Conservation (phyloP, 2,329 filamentous ascomycete genomes). For the Exophiala phaeomuriformis region DNA sequence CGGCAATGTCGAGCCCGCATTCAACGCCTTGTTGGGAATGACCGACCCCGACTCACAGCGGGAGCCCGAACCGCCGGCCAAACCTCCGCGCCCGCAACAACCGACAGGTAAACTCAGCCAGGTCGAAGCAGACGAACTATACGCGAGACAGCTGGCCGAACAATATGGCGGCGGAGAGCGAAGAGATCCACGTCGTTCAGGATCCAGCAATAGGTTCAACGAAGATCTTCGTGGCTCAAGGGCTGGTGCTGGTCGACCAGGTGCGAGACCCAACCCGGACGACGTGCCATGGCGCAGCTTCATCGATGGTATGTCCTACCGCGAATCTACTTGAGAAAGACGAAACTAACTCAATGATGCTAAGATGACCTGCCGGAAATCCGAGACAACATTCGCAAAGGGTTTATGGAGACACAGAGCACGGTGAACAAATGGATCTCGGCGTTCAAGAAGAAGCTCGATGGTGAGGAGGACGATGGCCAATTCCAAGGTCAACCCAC, state of each 20-base stretch:
- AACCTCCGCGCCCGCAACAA: conserved; percentile 66
- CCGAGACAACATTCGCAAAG: conserved; percentile 84
- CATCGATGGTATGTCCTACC: conserved; percentile 59
- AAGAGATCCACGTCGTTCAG: conserved; percentile 25
- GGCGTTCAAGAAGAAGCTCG: conserved; percentile 84
- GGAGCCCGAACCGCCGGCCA: conserved; percentile 59
- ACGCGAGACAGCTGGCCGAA: conserved; percentile 85
- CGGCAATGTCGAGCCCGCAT: conserved; percentile 84
- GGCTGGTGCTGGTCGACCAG: conserved; percentile 28
- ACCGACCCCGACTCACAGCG: conserved; percentile 67
- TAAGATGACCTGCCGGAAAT: conserved; percentile 87
- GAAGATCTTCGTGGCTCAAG: conserved; percentile 28
- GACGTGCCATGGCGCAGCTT: conserved; percentile 62
- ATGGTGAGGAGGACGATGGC: conserved; percentile 74
- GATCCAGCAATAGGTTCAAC: conserved; percentile 26
- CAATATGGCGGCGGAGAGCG: conserved; percentile 58
- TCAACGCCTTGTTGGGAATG: conserved; percentile 83
- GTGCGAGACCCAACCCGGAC: conserved; percentile 40
- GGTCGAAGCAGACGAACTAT: conserved; percentile 81
- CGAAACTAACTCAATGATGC: conserved; percentile 5
- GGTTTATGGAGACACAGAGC: conserved; percentile 86
- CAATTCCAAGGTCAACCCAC: conserved; percentile 36
- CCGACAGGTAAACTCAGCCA: conserved; percentile 61
- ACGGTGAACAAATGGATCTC: conserved; percentile 92
- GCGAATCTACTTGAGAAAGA: conserved; percentile 8